Conservation (phyloP, 2,329 filamentous ascomycete species). For the Arachnomyces sp. region DNA sequence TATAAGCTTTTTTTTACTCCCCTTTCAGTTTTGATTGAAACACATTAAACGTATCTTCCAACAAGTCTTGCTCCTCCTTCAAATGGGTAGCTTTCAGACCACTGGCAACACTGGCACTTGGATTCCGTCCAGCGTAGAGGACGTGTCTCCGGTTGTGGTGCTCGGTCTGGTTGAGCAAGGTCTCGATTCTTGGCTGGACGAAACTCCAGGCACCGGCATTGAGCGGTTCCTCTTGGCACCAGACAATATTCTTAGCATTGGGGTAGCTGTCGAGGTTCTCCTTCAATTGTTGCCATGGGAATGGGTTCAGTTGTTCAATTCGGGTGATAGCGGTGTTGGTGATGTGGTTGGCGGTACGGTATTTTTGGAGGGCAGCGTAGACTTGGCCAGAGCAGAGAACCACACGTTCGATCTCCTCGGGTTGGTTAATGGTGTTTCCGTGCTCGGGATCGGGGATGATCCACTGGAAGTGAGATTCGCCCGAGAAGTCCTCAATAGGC, state of each 20-base stretch:
- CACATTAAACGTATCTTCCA: slow-evolving; percentile 57
- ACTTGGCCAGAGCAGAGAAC: slow-evolving; percentile 94
- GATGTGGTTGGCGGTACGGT: slow-evolving; percentile 78
- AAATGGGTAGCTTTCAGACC: slow-evolving; percentile 80
- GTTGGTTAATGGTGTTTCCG: slow-evolving; percentile 63
- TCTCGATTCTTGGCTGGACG: slow-evolving; percentile 96
- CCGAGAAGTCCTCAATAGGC: slow-evolving; percentile 80
- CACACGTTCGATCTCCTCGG: slow-evolving; percentile 86
- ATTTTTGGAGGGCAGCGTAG: slow-evolving; percentile 80
- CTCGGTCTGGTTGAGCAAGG: slow-evolving; percentile 83
- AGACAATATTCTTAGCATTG: slow-evolving; percentile 95
- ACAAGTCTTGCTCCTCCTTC: slow-evolving; percentile 86
- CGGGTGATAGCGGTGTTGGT: slow-evolving; percentile 91
- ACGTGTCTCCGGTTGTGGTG: slow-evolving; percentile 89
- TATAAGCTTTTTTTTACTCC: slow-evolving; percentile 39
- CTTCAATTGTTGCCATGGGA: slow-evolving; percentile 95
- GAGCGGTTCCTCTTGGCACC: slow-evolving; percentile 94
- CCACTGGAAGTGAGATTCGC: slow-evolving; percentile 91
- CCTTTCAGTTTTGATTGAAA: slow-evolving; percentile 61
- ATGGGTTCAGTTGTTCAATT: slow-evolving; percentile 95
- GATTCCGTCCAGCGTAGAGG: slow-evolving; percentile 92
- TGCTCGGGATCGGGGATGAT: slow-evolving; percentile 90
- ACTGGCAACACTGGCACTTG: slow-evolving; percentile 87
- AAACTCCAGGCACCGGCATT: slow-evolving; percentile 97
- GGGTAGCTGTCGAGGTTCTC: slow-evolving; percentile 96